Conservation (phyloP, 495 filamentous ascomycete genomes). For the Penicillium samsonianum region DNA sequence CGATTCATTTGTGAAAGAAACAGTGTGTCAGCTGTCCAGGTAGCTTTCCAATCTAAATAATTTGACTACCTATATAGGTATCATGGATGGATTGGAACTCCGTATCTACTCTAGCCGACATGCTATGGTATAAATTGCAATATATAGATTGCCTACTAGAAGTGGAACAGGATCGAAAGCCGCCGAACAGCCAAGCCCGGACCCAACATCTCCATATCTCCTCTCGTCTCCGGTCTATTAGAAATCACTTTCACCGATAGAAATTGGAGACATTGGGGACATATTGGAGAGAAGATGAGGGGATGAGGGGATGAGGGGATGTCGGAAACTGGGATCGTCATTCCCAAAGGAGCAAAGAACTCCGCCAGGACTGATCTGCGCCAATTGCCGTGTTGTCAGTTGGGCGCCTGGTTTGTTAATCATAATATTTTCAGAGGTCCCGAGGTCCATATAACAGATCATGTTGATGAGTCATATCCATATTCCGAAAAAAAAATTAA, state of each 20-base stretch:
- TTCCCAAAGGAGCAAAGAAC: slow-evolving; percentile 24
- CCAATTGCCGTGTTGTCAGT: neutral
- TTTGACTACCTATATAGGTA: no score
- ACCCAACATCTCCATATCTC: neutral
- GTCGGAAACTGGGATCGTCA: neutral
- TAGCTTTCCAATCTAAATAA: neutral
- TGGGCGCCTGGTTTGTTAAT: no score
- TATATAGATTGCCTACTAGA: neutral
- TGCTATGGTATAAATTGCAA: neutral
- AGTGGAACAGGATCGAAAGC: neutral
- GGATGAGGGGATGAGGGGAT: neutral
- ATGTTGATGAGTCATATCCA: neutral
- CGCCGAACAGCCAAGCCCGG: neutral
- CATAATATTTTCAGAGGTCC: no score
- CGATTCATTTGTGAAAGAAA: neutral
- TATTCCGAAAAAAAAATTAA: slow-evolving; percentile 1
- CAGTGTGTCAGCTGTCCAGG: neutral
- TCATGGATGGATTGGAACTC: neutral
- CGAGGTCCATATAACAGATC: no score
- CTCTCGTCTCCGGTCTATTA: neutral
- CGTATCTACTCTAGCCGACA: neutral
- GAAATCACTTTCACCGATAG: neutral
- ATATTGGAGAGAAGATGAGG: no score
- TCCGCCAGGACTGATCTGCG: slow-evolving; percentile 7
- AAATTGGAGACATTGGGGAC: neutral